Conservation (phyloP, 2,329 filamentous ascomycete species). For the Chrysoporthe puriensis region DNA sequence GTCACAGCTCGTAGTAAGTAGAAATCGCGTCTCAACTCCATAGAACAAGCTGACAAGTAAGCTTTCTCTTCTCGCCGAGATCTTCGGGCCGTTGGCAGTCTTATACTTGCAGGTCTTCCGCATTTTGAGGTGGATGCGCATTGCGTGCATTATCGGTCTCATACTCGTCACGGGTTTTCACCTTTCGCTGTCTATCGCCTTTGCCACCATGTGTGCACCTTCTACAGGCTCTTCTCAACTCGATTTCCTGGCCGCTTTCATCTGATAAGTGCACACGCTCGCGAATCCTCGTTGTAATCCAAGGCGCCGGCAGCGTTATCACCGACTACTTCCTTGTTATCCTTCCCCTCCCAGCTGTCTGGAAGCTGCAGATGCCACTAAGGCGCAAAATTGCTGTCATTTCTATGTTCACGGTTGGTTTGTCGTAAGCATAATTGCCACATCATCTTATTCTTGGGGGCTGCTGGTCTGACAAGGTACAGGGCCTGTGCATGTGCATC, state of each 20-base stretch:
- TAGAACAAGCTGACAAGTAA: not conserved
- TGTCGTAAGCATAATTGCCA: constrained; percentile 19
- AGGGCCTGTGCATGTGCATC: not conserved
- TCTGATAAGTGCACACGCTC: constrained; percentile 23
- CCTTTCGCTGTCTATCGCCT: not conserved
- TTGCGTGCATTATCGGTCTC: constrained; percentile 29
- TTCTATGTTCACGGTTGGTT: constrained; percentile 29
- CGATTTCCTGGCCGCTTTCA: constrained; percentile 21
- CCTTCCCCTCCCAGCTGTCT: constrained; percentile 30
- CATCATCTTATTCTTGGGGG: too few relatives aligned
- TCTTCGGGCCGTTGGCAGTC: not conserved
- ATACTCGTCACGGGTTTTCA: constrained; percentile 22
- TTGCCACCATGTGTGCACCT: constrained; percentile 3
- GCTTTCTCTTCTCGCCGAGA: constrained; percentile 1
- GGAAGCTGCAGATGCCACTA: constrained; percentile 26
- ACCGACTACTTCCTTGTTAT: constrained; percentile 31
- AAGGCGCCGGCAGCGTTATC: constrained; percentile 28
- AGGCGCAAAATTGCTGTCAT: constrained; percentile 26
- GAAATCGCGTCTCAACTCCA: too few relatives aligned
- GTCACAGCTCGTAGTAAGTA: constrained; percentile 4
- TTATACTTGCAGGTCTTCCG: constrained; percentile 3
- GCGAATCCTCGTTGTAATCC: constrained; percentile 20
- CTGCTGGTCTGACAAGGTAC: not conserved
- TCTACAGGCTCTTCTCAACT: not conserved
- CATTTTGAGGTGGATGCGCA: constrained; percentile 4